A percentile compares a stretch with the other conserved stretches of the same genome.
Conservation (phyloP, 2,329 filamentous ascomycete species). For the Oidium heveae region DNA sequence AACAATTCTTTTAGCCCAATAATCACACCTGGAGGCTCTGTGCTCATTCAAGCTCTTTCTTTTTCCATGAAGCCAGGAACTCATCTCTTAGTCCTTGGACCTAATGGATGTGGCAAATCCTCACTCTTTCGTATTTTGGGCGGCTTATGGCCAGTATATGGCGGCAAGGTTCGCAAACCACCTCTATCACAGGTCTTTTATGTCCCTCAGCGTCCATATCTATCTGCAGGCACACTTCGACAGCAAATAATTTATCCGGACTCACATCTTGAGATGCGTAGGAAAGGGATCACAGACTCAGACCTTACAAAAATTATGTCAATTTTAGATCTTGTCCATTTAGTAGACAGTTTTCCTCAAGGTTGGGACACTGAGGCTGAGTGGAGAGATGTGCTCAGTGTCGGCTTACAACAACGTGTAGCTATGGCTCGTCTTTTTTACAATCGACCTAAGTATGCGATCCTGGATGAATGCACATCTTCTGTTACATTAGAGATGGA, state of each 20-base stretch:
- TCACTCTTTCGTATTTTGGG: conserved; percentile 90
- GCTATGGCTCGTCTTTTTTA: conserved; percentile 94
- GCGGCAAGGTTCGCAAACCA: conserved; percentile 77
- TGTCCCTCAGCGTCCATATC: conserved; percentile 84
- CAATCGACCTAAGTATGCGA: conserved; percentile 76
- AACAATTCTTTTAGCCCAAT: conserved; percentile 33
- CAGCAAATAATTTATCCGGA: conserved; percentile 97
- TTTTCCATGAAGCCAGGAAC: conserved; percentile 72
- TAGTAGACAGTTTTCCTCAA: conserved; percentile 49
- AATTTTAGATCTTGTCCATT: conserved; percentile 57
- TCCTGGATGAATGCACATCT: conserved; percentile 89
- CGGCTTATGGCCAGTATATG: conserved; percentile 92
- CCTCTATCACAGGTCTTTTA: conserved; percentile 90
- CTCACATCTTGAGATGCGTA: conserved; percentile 61
- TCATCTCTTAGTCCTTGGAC: conserved; percentile 74
- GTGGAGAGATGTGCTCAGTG: conserved; percentile 85
- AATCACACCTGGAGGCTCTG: conserved; percentile 87
- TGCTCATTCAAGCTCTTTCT: conserved; percentile 62
- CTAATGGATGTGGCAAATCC: conserved; percentile 92
- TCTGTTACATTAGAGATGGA: conserved; percentile 90
- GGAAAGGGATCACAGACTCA: conserved; percentile 56
- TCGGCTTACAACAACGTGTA: conserved; percentile 81
- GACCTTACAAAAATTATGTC: conserved; percentile 56
- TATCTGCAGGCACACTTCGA: conserved; percentile 73
- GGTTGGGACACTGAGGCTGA: conserved; percentile 90